Conservation (phyloP, 106 monocot genomes). For the Narthecium ossifragum region DNA sequence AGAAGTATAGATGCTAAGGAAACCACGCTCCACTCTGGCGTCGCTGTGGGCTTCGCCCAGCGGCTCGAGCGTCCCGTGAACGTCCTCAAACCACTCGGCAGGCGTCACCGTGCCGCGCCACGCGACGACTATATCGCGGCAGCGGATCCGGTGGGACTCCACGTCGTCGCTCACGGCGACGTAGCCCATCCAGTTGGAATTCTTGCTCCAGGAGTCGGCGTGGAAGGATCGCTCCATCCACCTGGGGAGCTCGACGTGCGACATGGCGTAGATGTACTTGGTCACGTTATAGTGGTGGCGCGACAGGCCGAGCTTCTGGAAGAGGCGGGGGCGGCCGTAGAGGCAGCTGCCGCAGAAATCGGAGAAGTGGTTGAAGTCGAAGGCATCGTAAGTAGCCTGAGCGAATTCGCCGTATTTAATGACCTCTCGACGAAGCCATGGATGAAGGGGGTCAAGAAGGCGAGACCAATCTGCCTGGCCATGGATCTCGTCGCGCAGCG, state of each 20-base stretch:
- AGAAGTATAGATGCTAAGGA: constrained; percentile 52
- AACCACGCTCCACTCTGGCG: constrained; percentile 56
- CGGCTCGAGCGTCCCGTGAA: constrained; percentile 28
- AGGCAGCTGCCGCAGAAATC: constrained; percentile 44
- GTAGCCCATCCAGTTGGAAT: too few species aligned
- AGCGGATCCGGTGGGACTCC: constrained; percentile 33
- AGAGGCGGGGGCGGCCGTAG: constrained; percentile 27
- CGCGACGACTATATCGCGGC: constrained; percentile 69
- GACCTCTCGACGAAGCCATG: too few species aligned
- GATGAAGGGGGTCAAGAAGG: constrained; percentile 47
- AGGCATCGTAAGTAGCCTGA: constrained; percentile 74
- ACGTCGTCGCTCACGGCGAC: constrained; percentile 46
- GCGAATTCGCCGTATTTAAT: constrained; percentile 71
- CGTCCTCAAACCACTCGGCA: constrained; percentile 52
- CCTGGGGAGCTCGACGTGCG: too few species aligned
- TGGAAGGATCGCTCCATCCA: too few species aligned
- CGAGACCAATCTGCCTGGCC: constrained; percentile 39
- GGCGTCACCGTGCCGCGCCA: too few species aligned
- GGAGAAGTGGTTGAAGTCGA: constrained; percentile 49
- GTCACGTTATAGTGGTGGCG: constrained; percentile 35
- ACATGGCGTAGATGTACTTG: constrained; percentile 65
- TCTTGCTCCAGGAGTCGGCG: too few species aligned
- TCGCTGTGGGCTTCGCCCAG: background rate
- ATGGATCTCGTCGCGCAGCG: constrained; percentile 28
- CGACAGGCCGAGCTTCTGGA: constrained; percentile 32